Evolutionary conservation across 208 protist species (phyloP).

Genomic region (Leishmania arabica): DNA sequence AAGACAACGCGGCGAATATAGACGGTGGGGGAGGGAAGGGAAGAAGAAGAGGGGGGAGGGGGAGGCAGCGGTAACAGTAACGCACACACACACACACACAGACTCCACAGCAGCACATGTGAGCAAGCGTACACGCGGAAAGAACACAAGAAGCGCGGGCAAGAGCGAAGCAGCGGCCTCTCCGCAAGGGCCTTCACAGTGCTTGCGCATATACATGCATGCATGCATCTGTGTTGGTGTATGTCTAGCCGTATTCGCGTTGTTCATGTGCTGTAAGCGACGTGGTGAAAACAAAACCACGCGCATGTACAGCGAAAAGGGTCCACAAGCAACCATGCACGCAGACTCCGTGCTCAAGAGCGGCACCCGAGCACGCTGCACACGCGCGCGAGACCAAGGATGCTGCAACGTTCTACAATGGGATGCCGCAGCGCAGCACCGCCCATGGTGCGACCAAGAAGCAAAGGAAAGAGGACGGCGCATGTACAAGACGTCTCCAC

Average conservation of each 20-base stretch:
- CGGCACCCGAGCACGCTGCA: neutral
- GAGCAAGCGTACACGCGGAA: neutral
- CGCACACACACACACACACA: neutral
- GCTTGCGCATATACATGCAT: neutral
- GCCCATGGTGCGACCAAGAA: neutral
- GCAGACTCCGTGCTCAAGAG: neutral
- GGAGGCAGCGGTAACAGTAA: neutral
- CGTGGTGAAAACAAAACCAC: neutral
- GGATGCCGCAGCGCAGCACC: constrained; percentile 10
- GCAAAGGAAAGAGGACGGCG: constrained; percentile 7
- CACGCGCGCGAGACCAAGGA: neutral
- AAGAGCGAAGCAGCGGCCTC: neutral
- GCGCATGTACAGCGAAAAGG: neutral
- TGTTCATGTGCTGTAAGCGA: neutral
- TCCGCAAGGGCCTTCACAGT: neutral
- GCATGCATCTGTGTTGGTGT: neutral
- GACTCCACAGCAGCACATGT: neutral
- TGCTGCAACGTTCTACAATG: neutral
- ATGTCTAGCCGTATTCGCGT: neutral
- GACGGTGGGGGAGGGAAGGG: neutral
- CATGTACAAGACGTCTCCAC: neutral
- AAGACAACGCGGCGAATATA: neutral
- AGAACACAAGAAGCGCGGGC: neutral
- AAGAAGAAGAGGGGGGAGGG: neutral
- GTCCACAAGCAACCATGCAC: neutral